Conservation (phyloP, 495 filamentous ascomycete species). For the Aspergillus baeticus region DNA sequence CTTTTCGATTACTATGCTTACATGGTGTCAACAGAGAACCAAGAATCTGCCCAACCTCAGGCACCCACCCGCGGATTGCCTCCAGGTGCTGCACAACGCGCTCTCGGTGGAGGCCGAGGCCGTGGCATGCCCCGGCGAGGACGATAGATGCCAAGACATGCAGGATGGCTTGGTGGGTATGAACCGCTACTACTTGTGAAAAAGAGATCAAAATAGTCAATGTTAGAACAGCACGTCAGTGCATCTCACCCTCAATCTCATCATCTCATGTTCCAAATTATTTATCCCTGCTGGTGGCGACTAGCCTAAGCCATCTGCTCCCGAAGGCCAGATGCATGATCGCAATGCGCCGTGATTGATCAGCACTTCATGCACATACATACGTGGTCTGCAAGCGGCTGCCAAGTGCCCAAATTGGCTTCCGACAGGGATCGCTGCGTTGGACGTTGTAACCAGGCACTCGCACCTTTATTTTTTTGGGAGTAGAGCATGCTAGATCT, state of each 20-base stretch:
- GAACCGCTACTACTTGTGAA: neutral
- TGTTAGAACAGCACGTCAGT: constrained; percentile 12
- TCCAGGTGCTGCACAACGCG: constrained; percentile 89
- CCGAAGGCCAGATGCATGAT: neutral
- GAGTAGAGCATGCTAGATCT: no score
- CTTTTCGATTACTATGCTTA: constrained; percentile 18
- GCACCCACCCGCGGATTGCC: constrained; percentile 76
- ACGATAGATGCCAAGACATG: constrained; percentile 25
- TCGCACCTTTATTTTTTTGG: no score
- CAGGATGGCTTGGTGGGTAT: neutral
- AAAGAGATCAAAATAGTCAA: constrained; percentile 19
- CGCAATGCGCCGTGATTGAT: neutral
- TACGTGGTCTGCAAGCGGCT: neutral
- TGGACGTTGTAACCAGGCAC: no score
- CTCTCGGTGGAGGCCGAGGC: constrained; percentile 76
- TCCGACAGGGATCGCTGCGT: no score
- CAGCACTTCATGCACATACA: neutral
- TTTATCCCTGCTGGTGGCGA: neutral
- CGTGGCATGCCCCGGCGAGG: constrained; percentile 76
- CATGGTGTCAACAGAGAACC: constrained; percentile 59
- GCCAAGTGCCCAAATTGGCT: no score
- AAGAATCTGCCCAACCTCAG: constrained; percentile 81
- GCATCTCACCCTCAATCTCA: constrained; percentile 6
- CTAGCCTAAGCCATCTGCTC: neutral
- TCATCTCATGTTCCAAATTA: neutral